phyloP scores from a whole-genome alignment of 305 asterid genomes.

The Solanum hybrid region DNA sequence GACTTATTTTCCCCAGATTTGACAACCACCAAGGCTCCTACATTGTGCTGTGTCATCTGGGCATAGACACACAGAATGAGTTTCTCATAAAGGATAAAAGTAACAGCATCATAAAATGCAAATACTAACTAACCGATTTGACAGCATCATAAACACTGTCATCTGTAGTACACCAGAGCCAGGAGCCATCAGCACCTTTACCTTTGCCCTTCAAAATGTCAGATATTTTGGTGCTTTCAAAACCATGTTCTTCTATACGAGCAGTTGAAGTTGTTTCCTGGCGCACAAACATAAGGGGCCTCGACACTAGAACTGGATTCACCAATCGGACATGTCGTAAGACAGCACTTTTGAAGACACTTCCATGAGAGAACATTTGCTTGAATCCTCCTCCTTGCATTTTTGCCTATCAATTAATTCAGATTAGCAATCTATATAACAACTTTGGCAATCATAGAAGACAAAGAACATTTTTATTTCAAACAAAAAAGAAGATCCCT shows the following conservation, averaged over 20 bases:
- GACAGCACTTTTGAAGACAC: conserved; percentile 53
- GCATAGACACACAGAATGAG: conserved; percentile 10
- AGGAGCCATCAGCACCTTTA: conserved; percentile 80
- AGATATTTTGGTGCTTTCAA: conserved; percentile 74
- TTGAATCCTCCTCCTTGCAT: conserved; percentile 83
- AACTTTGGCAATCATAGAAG: background rate
- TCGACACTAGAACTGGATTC: conserved; percentile 24
- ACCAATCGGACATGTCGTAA: conserved; percentile 55
- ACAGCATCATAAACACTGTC: conserved; percentile 91
- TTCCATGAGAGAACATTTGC: conserved; percentile 53
- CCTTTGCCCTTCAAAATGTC: conserved; percentile 70
- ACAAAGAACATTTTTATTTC: background rate
- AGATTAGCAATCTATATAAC: background rate
- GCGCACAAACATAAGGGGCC: conserved; percentile 38
- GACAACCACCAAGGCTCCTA: conserved; percentile 96
- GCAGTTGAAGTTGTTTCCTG: conserved; percentile 68
- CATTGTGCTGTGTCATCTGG: conserved; percentile 99
- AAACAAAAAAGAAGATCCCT: background rate
- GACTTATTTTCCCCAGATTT: conserved; percentile 77
- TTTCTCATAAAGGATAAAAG: background rate
- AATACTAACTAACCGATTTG: conserved; percentile 49
- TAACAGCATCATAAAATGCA: background rate
- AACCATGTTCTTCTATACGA: conserved; percentile 88
- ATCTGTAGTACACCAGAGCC: conserved; percentile 98
- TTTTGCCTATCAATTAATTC: conserved; percentile 19